These are phyloP conservation scores for Yamadazyma dushanensis DNA, from an alignment of 1,139 yeast genomes.

Conservation along the genomic window DNA sequence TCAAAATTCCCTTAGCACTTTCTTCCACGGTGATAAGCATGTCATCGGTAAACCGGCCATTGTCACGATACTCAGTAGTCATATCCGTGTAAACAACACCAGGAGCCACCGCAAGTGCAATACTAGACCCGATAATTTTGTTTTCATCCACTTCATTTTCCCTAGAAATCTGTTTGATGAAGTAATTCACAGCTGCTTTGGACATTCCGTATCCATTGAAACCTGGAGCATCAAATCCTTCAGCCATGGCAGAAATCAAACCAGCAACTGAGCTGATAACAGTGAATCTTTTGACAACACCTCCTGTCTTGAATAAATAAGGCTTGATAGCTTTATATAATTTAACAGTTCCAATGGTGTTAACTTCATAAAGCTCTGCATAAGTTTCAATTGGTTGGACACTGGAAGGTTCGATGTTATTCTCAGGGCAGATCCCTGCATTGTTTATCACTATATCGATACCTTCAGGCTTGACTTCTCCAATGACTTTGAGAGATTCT, in stretches of 20 bases:
- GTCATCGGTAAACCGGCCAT: neutral
- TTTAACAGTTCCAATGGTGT: slow-evolving; percentile 11
- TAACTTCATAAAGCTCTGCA: slow-evolving; percentile 4
- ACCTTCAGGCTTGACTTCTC: slow-evolving; percentile 8
- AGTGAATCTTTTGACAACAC: slow-evolving; percentile 7
- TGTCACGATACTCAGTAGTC: slow-evolving; percentile 1
- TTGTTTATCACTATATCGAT: slow-evolving; percentile 10
- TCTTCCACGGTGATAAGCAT: slow-evolving; percentile 4
- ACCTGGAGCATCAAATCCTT: slow-evolving; percentile 6
- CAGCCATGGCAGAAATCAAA: slow-evolving; percentile 15
- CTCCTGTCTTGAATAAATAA: slow-evolving; percentile 8
- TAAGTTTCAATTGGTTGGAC: slow-evolving; percentile 5
- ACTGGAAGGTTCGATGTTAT: neutral
- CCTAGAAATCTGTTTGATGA: slow-evolving; percentile 6
- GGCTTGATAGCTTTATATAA: slow-evolving; percentile 10
- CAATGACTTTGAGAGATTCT: slow-evolving; percentile 6
- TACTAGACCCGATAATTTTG: slow-evolving; percentile 1
- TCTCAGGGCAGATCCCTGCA: slow-evolving; percentile 5
- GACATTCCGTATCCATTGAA: slow-evolving; percentile 9
- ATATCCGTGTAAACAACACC: slow-evolving; percentile 31
- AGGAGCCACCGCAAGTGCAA: slow-evolving; percentile 24
- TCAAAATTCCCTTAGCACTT: slow-evolving; percentile 5
- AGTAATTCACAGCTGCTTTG: slow-evolving; percentile 11
- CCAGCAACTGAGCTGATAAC: slow-evolving; percentile 10
- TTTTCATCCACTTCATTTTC: slow-evolving; percentile 38